Percentiles rank a stretch among this genome's conserved stretches.
Evolutionary conservation across 768 basidiomycete species (phyloP).

Genomic region (Calocera viscosa): DNA sequence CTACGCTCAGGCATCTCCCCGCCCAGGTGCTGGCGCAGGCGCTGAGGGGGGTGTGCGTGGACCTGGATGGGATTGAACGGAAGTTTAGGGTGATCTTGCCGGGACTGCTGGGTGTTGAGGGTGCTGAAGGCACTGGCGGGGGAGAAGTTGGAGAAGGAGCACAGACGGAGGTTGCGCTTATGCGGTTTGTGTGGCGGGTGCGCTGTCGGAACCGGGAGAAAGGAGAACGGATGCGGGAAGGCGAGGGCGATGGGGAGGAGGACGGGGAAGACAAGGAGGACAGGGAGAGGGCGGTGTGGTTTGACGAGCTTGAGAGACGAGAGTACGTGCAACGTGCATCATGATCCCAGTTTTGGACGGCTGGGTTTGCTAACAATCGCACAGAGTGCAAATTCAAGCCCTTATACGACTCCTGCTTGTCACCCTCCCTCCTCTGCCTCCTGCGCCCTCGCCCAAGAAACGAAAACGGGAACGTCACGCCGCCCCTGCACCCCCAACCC

Average conservation of each 20-base stretch:
- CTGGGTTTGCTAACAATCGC: too few relatives aligned
- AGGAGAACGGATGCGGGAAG: not conserved
- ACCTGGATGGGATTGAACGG: not conserved
- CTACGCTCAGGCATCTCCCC: not conserved
- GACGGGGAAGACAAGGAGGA: not conserved
- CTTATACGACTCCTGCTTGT: not conserved
- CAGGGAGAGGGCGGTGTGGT: not conserved
- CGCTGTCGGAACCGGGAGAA: not conserved
- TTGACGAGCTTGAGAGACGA: not conserved
- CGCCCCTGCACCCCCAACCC: not conserved
- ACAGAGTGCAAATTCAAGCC: not conserved
- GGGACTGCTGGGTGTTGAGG: not conserved
- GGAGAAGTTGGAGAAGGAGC: not conserved
- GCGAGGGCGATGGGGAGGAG: not conserved
- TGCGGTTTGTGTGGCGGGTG: not conserved
- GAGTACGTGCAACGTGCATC: conserved; percentile 1
- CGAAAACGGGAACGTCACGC: not conserved
- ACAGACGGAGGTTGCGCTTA: not conserved
- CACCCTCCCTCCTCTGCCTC: not conserved
- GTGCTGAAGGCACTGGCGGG: not conserved
- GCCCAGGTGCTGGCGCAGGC: not conserved
- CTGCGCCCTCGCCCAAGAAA: not conserved
- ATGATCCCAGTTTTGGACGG: too few relatives aligned
- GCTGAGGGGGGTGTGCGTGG: not conserved
- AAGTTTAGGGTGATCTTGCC: not conserved